A percentile compares a stretch with the other conserved stretches of the same genome.
These are phyloP conservation scores for Aspergillus bridgeri DNA, from an alignment of 495 filamentous ascomycete species.

Conservation along the genomic window DNA sequence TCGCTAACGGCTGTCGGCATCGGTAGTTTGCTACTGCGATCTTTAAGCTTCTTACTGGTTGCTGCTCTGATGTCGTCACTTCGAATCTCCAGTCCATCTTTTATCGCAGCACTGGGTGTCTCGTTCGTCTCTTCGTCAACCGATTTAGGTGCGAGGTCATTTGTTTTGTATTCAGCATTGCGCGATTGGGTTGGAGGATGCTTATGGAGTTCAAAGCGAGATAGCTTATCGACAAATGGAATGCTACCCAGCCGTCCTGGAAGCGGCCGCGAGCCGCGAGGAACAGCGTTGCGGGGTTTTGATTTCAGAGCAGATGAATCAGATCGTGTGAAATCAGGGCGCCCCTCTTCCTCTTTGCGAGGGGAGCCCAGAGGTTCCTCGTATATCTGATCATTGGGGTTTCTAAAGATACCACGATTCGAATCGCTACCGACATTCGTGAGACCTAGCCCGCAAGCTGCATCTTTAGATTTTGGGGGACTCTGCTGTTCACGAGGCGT, in stretches of 20 bases:
- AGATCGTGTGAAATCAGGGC: conserved; percentile 32
- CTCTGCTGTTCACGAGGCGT: conserved; percentile 32
- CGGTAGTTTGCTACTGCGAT: conserved; percentile 80
- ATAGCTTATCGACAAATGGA: conserved; percentile 52
- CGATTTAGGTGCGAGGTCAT: conserved; percentile 42
- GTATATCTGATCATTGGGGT: conserved; percentile 79
- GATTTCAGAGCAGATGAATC: conserved; percentile 50
- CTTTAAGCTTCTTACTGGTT: conserved; percentile 84
- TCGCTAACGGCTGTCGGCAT: conserved; percentile 85
- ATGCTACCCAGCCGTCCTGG: conserved; percentile 40
- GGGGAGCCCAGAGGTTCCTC: conserved; percentile 65
- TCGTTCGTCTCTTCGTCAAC: conserved; percentile 18
- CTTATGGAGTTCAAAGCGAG: conserved; percentile 69
- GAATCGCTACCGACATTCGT: conserved; percentile 39
- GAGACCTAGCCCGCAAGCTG: conserved; percentile 23
- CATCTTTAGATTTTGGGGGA: conserved; percentile 8
- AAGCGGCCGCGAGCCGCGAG: conserved; percentile 46
- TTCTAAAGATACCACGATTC: conserved; percentile 44
- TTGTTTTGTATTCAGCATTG: conserved; percentile 68
- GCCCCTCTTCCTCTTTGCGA: conserved; percentile 26
- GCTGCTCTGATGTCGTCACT: conserved; percentile 81
- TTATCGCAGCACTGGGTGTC: conserved; percentile 40
- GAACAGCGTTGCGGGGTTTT: conserved; percentile 56
- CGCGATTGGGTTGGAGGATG: conserved; percentile 74
- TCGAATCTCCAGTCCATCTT: conserved; percentile 76